Evolutionary conservation across 371 early-diverging fungal genomes (phyloP).

Genomic region (Apophysomyces trapeziformis): DNA sequence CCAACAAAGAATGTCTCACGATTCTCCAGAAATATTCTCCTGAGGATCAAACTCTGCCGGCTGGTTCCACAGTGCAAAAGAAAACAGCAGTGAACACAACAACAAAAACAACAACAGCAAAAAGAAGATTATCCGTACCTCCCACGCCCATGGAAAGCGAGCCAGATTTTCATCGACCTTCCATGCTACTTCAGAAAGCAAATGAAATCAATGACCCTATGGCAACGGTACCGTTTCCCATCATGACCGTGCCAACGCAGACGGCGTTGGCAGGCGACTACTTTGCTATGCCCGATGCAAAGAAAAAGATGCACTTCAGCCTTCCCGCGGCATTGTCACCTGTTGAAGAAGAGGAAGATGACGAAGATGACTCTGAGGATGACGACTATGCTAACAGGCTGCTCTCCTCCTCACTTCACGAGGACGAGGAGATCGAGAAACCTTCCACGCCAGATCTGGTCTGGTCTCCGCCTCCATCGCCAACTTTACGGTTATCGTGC

Average conservation of each 20-base stretch:
- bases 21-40: not conserved
- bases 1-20: slow-evolving; percentile 29
- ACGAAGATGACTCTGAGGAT: slow-evolving; percentile 12
- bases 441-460: slow-evolving; percentile 8
- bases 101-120: not conserved
- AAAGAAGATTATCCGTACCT: not conserved
- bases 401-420: not conserved
- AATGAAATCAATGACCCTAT: not conserved
- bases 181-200: slow-evolving; percentile 1
- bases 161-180: not conserved
- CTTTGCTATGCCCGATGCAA: slow-evolving; percentile 2
- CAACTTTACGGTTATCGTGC: slow-evolving; percentile 1
- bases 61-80: not conserved
- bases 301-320: slow-evolving; percentile 6
- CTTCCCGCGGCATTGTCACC: slow-evolving; percentile 9
- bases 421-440: not conserved
- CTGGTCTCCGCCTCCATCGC: slow-evolving; percentile 7
- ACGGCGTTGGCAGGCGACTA: not conserved
- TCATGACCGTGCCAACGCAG: not conserved
- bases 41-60: not conserved
- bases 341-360: slow-evolving; percentile 11
- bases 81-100: not conserved
- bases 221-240: not conserved
- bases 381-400: not conserved
- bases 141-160: not conserved